Conservation (phyloP, 1,284 basidiomycete genomes). For the Ganoderma sp. region DNA sequence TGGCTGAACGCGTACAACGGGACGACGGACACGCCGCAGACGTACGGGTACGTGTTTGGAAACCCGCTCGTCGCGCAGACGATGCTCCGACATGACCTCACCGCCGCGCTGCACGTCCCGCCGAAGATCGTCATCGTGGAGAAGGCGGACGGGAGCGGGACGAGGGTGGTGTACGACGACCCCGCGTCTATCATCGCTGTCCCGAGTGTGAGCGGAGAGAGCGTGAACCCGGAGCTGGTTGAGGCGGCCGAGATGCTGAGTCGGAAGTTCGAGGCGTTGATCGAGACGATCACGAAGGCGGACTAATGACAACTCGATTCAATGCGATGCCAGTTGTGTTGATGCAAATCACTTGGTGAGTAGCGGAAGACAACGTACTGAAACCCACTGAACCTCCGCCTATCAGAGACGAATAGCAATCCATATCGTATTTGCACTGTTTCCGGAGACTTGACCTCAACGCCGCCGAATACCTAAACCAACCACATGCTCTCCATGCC, state of each 20-base stretch:
- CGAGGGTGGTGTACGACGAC: constrained; percentile 55
- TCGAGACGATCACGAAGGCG: constrained; percentile 34
- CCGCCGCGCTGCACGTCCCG: constrained; percentile 53
- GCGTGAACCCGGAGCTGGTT: constrained; percentile 42
- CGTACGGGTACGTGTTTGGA: constrained; percentile 55
- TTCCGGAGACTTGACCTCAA: too few species aligned
- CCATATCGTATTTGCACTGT: too few species aligned
- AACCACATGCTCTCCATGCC: too few species aligned
- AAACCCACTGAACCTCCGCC: too few species aligned
- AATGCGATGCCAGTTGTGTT: background rate
- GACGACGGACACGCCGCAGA: constrained; percentile 37
- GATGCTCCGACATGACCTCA: constrained; percentile 52
- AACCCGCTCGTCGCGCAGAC: constrained; percentile 59
- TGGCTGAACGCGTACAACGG: constrained; percentile 48
- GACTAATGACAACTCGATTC: background rate
- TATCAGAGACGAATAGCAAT: too few species aligned
- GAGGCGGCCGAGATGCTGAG: constrained; percentile 48
- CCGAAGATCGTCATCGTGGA: constrained; percentile 54
- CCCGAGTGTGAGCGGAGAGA: constrained; percentile 19
- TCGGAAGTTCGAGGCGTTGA: constrained; percentile 51
- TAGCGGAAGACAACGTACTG: too few species aligned
- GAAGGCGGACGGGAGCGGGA: constrained; percentile 46
- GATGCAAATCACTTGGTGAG: background rate
- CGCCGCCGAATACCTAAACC: too few species aligned
- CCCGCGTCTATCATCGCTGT: constrained; percentile 50